These are phyloP conservation scores for Nigrospora oryzae DNA, from an alignment of 2,329 filamentous ascomycete genomes.

Conservation along the genomic window DNA sequence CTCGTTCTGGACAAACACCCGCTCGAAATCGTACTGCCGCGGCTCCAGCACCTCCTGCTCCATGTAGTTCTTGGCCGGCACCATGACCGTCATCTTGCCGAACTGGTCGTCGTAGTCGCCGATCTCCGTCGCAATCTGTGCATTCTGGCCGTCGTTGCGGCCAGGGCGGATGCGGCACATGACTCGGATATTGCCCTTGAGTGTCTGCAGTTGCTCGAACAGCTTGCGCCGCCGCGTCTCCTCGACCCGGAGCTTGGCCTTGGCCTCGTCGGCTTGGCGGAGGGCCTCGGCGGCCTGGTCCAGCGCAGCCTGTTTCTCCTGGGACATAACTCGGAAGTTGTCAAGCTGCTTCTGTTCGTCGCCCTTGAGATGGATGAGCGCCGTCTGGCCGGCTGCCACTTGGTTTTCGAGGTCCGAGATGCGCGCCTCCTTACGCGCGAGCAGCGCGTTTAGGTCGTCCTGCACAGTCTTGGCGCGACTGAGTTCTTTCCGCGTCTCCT, in stretches of 20 bases:
- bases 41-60: constrained; percentile 62
- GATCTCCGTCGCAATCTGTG: constrained; percentile 67
- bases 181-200: constrained; percentile 96
- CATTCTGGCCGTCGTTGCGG: constrained; percentile 48
- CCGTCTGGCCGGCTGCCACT: constrained; percentile 19
- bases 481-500: constrained; percentile 50
- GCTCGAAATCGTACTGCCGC: constrained; percentile 84
- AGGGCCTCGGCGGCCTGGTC: constrained; percentile 5
- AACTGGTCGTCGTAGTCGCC: constrained; percentile 53
- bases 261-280: constrained; percentile 6
- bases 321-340: constrained; percentile 5
- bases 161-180: constrained; percentile 91
- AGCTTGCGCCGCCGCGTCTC: constrained; percentile 65
- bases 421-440: constrained; percentile 5
- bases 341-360: constrained; percentile 7
- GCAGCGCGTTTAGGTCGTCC: constrained; percentile 4
- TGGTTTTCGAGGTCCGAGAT: constrained; percentile 8
- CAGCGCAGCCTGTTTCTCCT: constrained; percentile 4
- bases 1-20: constrained; percentile 73
- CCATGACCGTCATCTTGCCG: constrained; percentile 79
- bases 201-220: constrained; percentile 95
- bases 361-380: constrained; percentile 6
- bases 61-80: constrained; percentile 73
- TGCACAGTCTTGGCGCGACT: constrained; percentile 12
- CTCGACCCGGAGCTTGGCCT: constrained; percentile 12